These are phyloP conservation scores for Suillus brevipes DNA, from an alignment of 768 basidiomycete genomes.

Conservation along the genomic window DNA sequence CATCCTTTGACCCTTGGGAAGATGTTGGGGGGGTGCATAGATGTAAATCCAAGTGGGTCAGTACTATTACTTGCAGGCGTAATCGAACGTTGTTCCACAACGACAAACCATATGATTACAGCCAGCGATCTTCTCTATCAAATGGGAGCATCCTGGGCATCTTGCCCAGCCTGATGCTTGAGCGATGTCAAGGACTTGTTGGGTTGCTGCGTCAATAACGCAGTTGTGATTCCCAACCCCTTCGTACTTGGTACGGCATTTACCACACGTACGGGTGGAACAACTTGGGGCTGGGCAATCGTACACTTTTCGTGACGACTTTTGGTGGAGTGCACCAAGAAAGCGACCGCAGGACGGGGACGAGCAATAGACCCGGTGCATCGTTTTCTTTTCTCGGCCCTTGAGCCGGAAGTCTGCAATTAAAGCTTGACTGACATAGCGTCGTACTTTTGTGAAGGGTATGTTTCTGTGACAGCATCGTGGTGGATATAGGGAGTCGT, in stretches of 20 bases:
- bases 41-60: neutral
- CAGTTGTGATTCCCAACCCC: slow-evolving; percentile 5
- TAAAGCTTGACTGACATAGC: slow-evolving; percentile 15
- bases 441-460: slow-evolving; percentile 17
- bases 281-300: slow-evolving; percentile 10
- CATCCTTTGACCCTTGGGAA: neutral
- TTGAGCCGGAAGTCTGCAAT: slow-evolving; percentile 19
- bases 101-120: slow-evolving; percentile 8
- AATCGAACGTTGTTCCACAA: slow-evolving; percentile 6
- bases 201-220: slow-evolving; percentile 4
- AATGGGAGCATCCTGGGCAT: slow-evolving; percentile 6
- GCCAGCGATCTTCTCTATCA: slow-evolving; percentile 7
- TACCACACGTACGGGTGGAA: slow-evolving; percentile 11
- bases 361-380: slow-evolving; percentile 29
- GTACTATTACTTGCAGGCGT: slow-evolving; percentile 2
- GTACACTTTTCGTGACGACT: slow-evolving; percentile 22
- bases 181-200: slow-evolving; percentile 5
- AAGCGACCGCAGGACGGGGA: slow-evolving; percentile 26
- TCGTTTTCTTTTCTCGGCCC: slow-evolving; percentile 21
- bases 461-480: slow-evolving; percentile 28
- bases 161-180: slow-evolving; percentile 4
- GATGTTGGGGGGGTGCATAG: neutral
- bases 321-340: slow-evolving; percentile 21
- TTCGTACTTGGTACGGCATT: slow-evolving; percentile 9
- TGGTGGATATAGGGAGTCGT: slow-evolving; percentile 35